These are phyloP conservation scores for Candida jianshihensis DNA, from an alignment of 805 yeast genomes.

Conservation along the genomic window DNA sequence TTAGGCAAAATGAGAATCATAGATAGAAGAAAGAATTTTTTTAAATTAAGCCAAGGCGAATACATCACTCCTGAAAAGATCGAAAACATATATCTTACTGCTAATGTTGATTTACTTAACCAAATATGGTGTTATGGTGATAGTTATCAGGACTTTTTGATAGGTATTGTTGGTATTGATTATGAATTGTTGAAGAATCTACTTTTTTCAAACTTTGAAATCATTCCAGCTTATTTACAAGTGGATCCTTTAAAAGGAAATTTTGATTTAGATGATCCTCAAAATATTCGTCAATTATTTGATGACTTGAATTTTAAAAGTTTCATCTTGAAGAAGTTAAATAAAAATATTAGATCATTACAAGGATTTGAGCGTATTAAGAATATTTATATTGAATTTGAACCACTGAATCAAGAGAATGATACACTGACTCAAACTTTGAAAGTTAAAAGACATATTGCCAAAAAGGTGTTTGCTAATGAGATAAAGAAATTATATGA, in stretches of 20 bases:
- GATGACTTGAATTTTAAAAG: constrained; percentile 15
- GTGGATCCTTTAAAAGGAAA: neutral
- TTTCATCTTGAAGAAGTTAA: constrained; percentile 31
- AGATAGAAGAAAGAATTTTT: constrained; percentile 61
- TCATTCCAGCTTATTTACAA: neutral
- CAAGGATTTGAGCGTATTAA: constrained; percentile 60
- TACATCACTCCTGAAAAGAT: constrained; percentile 62
- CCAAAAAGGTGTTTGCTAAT: constrained; percentile 35
- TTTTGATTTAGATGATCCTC: constrained; percentile 3
- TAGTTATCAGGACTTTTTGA: constrained; percentile 42
- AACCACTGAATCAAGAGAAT: constrained; percentile 54
- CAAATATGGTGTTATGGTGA: constrained; percentile 54
- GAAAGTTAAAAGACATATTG: constrained; percentile 43
- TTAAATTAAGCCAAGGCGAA: constrained; percentile 51
- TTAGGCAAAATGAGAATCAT: constrained; percentile 36
- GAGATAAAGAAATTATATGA: constrained; percentile 37
- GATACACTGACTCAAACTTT: constrained; percentile 64
- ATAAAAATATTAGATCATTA: constrained; percentile 30
- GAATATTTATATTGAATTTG: constrained; percentile 44
- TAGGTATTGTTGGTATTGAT: constrained; percentile 50
- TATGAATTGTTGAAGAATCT: constrained; percentile 23
- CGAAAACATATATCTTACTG: constrained; percentile 46
- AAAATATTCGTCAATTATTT: constrained; percentile 9
- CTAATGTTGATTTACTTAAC: constrained; percentile 30
- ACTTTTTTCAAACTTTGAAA: neutral